A percentile compares a stretch with the other conserved stretches of the same genome.
phyloP scores from a whole-genome alignment of 1,284 basidiomycete genomes.

The Ustilago loliicola region DNA sequence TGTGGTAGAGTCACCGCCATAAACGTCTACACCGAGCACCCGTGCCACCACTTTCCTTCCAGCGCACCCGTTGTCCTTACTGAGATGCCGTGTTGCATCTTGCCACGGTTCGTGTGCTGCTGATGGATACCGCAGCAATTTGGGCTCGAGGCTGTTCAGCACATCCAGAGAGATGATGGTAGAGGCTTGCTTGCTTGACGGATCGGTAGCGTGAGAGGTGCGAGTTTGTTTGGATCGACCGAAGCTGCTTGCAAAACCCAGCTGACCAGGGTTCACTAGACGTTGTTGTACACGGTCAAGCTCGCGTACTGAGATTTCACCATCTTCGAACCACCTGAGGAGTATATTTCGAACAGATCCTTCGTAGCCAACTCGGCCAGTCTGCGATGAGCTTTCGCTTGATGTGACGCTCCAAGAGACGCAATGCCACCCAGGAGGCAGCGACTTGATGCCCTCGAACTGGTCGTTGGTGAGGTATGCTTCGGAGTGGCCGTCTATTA shows the following conservation, averaged over 20 bases:
- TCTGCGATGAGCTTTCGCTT: background rate
- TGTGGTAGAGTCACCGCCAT: constrained; percentile 18
- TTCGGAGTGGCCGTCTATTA: constrained; percentile 31
- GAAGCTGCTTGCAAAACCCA: background rate
- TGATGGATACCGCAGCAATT: constrained; percentile 27
- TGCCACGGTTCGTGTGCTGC: constrained; percentile 20
- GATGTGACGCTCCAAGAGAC: constrained; percentile 36
- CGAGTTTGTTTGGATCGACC: constrained; percentile 13
- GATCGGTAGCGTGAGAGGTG: constrained; percentile 12
- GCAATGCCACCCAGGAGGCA: constrained; percentile 49
- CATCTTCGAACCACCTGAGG: constrained; percentile 26
- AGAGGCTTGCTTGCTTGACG: background rate
- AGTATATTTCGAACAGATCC: constrained; percentile 17
- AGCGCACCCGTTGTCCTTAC: background rate
- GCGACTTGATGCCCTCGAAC: constrained; percentile 42
- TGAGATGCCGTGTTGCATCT: constrained; percentile 23
- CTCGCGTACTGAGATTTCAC: constrained; percentile 18
- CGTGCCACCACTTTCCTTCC: constrained; percentile 31
- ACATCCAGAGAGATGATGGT: constrained; percentile 27
- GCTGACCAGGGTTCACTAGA: constrained; percentile 16
- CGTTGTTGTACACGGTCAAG: constrained; percentile 28
- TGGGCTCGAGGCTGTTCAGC: constrained; percentile 24
- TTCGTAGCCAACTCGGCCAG: background rate
- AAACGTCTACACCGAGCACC: constrained; percentile 28
- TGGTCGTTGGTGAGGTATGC: constrained; percentile 36